Conservation (phyloP, 805 yeast species). For the Phaffomyces antillensis region DNA sequence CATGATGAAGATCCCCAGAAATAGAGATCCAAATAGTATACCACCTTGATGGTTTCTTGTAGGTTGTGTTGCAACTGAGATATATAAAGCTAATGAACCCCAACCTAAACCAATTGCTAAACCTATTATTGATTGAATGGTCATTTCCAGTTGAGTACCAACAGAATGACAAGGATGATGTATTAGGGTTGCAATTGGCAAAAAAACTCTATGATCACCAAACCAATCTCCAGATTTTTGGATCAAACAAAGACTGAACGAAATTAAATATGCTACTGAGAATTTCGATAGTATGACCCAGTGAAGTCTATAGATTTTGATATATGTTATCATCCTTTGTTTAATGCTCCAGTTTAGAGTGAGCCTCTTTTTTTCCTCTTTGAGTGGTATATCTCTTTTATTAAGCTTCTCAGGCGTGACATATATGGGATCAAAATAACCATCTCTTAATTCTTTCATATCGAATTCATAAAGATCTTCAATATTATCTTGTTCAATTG, state of each 20-base stretch:
- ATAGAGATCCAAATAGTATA: constrained; percentile 34
- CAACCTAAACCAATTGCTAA: constrained; percentile 36
- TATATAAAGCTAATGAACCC: constrained; percentile 35
- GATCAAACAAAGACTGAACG: constrained; percentile 33
- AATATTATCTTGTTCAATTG: constrained; percentile 3
- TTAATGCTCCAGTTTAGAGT: background rate
- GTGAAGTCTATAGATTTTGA: background rate
- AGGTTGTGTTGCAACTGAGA: constrained; percentile 34
- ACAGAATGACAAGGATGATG: constrained; percentile 41
- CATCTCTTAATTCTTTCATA: constrained; percentile 40
- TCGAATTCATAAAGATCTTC: constrained; percentile 27
- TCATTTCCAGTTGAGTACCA: constrained; percentile 42
- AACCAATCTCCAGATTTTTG: constrained; percentile 34
- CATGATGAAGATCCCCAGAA: constrained; percentile 30
- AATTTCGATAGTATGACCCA: constrained; percentile 18
- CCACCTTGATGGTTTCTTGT: constrained; percentile 39
- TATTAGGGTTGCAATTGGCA: constrained; percentile 35
- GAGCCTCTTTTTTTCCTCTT: background rate
- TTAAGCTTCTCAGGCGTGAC: constrained; percentile 20
- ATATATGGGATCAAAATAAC: constrained; percentile 41
- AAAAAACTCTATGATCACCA: constrained; percentile 33
- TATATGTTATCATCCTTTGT: background rate
- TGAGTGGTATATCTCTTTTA: background rate
- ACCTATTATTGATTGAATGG: constrained; percentile 33
- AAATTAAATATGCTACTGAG: constrained; percentile 31